Percentiles rank a stretch among this genome's conserved stretches.
Evolutionary conservation across 2,329 filamentous ascomycete species (phyloP).

Genomic region (Colletotrichum sublineola): DNA sequence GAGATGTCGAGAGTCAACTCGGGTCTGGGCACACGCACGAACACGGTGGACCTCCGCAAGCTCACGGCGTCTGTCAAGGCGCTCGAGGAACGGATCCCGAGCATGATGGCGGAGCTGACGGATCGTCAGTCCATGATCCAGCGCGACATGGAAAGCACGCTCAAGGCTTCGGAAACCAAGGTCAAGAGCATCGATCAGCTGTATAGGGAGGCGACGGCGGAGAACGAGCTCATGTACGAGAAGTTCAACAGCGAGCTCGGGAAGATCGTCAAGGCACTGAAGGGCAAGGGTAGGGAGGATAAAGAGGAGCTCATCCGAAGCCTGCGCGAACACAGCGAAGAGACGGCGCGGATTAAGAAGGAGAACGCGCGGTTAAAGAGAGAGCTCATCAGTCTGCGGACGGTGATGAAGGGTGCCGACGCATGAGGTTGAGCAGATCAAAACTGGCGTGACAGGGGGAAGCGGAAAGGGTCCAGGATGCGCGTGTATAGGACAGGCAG

Average conservation of each 20-base stretch:
- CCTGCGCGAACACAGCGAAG: constrained; percentile 81
- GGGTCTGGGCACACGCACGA: constrained; percentile 52
- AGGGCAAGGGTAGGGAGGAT: constrained; percentile 79
- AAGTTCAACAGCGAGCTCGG: constrained; percentile 92
- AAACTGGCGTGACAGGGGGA: constrained; percentile 5
- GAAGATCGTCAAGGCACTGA: constrained; percentile 83
- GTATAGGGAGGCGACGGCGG: constrained; percentile 87
- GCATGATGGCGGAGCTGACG: constrained; percentile 69
- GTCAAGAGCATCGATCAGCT: constrained; percentile 87
- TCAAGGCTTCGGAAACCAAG: constrained; percentile 82
- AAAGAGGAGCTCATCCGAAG: constrained; percentile 81
- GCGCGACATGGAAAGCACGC: constrained; percentile 77
- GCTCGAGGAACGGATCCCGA: constrained; percentile 77
- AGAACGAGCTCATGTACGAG: constrained; percentile 94
- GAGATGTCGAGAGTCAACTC: constrained; percentile 76
- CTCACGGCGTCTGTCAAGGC: constrained; percentile 70
- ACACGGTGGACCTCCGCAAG: constrained; percentile 60
- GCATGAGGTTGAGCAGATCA: constrained; percentile 2
- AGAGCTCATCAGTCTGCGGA: constrained; percentile 80
- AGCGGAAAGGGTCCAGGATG: constrained; percentile 7
- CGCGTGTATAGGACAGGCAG: constrained; percentile 3
- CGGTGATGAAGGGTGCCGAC: constrained; percentile 61
- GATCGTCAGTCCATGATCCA: constrained; percentile 74
- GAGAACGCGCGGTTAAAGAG: constrained; percentile 88
- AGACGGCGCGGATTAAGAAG: constrained; percentile 81